Evolutionary conservation across 2,329 filamentous ascomycete genomes (phyloP).

Genomic region (Elsinoe necatrix): DNA sequence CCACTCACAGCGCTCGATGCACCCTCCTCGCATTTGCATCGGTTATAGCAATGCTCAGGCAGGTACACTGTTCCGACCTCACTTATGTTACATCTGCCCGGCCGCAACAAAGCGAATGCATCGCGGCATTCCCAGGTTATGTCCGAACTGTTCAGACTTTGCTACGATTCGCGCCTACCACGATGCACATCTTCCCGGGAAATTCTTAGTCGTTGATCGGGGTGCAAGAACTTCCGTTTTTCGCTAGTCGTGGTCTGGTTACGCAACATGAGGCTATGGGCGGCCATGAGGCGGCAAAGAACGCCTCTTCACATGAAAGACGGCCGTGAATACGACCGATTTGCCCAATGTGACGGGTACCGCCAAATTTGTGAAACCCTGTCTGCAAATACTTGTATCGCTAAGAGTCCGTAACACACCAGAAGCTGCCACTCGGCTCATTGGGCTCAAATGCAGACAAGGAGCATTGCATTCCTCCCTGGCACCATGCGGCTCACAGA

Average conservation of each 20-base stretch:
- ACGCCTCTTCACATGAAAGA: conserved; percentile 2
- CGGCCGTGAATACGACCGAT: not conserved
- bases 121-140: not conserved
- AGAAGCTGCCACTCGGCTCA: not conserved
- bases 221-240: not conserved
- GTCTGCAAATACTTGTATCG: not conserved
- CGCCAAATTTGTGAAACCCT: not conserved
- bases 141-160: not conserved
- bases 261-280: not conserved
- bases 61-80: not conserved
- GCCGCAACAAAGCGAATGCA: not conserved
- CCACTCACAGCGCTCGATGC: not conserved
- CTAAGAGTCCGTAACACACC: not conserved
- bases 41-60: not conserved
- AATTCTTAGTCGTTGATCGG: not conserved
- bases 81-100: not conserved
- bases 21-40: not conserved
- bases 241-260: conserved; percentile 3
- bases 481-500: not conserved
- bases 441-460: not conserved
- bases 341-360: not conserved
- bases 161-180: not conserved
- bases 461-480: not conserved
- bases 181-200: not conserved
- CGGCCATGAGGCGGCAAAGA: not conserved